Percentiles rank a stretch among this genome's conserved stretches.
Conservation (phyloP, 2,329 filamentous ascomycete species). For the Fusarium luffae region DNA sequence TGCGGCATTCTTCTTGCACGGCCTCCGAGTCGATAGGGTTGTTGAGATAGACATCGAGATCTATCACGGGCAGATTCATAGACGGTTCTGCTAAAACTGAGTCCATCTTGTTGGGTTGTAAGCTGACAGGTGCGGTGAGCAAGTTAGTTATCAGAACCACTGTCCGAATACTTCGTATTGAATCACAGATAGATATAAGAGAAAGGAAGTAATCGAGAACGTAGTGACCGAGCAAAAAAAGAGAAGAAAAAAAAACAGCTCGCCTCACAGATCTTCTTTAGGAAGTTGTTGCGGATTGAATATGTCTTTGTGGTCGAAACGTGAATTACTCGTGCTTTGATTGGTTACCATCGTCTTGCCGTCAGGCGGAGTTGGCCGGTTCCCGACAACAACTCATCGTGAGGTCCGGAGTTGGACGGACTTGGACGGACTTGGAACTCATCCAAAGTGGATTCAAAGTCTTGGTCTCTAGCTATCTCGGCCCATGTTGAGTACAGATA, state of each 20-base stretch:
- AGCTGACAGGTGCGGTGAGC: background rate
- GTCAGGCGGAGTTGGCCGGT: conserved; percentile 37
- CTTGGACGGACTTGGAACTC: conserved; percentile 12
- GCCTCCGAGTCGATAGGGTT: conserved; percentile 55
- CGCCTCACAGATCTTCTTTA: conserved; percentile 23
- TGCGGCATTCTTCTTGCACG: conserved; percentile 63
- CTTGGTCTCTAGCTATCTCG: background rate
- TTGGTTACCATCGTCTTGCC: conserved; percentile 18
- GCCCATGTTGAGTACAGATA: background rate
- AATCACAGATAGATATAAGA: background rate
- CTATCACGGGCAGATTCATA: conserved; percentile 70
- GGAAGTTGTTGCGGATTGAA: conserved; percentile 36
- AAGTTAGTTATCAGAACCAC: background rate
- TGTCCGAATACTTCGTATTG: background rate
- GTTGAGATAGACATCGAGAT: conserved; percentile 67
- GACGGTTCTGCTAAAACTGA: conserved; percentile 44
- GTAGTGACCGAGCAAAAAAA: conserved; percentile 15
- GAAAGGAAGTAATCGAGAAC: background rate
- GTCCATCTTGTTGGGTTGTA: conserved; percentile 31
- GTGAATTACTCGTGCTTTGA: conserved; percentile 23
- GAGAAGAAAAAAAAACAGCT: background rate
- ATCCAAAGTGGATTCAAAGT: background rate
- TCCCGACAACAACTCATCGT: conserved; percentile 27
- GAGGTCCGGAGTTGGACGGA: conserved; percentile 28
- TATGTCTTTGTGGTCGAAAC: conserved; percentile 29